phyloP scores from a whole-genome alignment of 495 filamentous ascomycete genomes.

The Neurospora sp. region DNA sequence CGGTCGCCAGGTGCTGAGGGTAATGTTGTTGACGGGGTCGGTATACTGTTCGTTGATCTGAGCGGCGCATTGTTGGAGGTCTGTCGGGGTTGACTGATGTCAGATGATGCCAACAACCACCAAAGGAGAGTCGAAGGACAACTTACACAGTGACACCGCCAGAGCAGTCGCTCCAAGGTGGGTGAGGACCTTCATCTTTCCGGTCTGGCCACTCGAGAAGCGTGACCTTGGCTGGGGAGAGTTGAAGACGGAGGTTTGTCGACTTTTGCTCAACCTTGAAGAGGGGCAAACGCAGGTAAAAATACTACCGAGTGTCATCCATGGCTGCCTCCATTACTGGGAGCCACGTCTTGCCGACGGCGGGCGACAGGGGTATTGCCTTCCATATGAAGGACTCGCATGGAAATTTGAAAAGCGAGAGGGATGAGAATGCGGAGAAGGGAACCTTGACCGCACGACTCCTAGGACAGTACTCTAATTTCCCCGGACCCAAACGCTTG shows the following conservation, averaged over 20 bases:
- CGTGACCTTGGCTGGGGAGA: conserved; percentile 1
- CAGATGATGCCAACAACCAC: background rate
- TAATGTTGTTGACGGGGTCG: conserved; percentile 32
- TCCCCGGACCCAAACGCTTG: background rate
- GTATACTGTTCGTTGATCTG: conserved; percentile 23
- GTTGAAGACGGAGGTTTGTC: conserved; percentile 7
- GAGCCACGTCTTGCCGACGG: background rate
- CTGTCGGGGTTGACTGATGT: conserved; percentile 6
- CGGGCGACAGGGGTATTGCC: background rate
- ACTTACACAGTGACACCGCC: conserved; percentile 23
- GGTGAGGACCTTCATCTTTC: conserved; percentile 23
- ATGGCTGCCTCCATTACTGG: background rate
- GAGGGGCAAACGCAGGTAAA: background rate
- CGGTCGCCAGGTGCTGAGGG: conserved; percentile 31
- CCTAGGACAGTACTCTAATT: background rate
- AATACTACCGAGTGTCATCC: background rate
- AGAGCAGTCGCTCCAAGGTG: conserved; percentile 18
- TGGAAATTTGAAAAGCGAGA: conserved; percentile 16
- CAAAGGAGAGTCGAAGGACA: background rate
- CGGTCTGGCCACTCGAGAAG: conserved; percentile 5
- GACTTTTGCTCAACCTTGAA: background rate
- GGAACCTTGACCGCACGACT: too few relatives aligned
- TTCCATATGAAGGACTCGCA: conserved; percentile 15
- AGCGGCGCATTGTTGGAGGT: conserved; percentile 13
- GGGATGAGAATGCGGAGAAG: background rate